A percentile compares a stretch with the other conserved stretches of the same genome.
Conservation (phyloP, 2,329 filamentous ascomycete genomes). For the Bretziella fagacearum region DNA sequence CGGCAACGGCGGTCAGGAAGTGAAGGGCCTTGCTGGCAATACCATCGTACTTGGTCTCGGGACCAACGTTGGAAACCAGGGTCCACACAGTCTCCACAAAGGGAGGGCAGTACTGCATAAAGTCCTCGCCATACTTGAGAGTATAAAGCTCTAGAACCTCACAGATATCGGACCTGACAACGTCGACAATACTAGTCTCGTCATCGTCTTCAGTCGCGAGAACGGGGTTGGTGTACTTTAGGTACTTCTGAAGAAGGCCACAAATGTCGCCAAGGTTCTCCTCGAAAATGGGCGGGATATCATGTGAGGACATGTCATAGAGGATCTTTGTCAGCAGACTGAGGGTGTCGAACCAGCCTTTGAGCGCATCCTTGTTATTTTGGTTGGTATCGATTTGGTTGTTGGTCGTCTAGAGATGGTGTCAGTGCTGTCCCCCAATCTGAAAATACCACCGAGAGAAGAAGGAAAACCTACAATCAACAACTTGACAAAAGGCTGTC, state of each 20-base stretch:
- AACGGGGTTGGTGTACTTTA: slow-evolving; percentile 72
- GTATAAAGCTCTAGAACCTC: slow-evolving; percentile 79
- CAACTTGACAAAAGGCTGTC: slow-evolving; percentile 63
- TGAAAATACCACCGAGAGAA: background rate
- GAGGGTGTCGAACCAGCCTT: slow-evolving; percentile 66
- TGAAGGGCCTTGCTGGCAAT: slow-evolving; percentile 88
- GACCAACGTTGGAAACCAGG: slow-evolving; percentile 68
- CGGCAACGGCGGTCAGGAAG: slow-evolving; percentile 80
- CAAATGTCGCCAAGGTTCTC: slow-evolving; percentile 67
- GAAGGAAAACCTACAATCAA: slow-evolving; percentile 40
- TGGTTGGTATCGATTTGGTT: slow-evolving; percentile 56
- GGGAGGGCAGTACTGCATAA: slow-evolving; percentile 58
- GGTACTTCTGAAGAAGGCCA: slow-evolving; percentile 74
- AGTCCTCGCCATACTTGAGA: slow-evolving; percentile 90
- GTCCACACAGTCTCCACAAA: slow-evolving; percentile 89
- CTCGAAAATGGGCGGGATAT: slow-evolving; percentile 88
- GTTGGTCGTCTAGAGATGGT: slow-evolving; percentile 41
- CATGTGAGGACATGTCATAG: slow-evolving; percentile 94
- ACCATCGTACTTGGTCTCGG: slow-evolving; percentile 83
- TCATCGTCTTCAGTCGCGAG: slow-evolving; percentile 76
- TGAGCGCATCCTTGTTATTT: slow-evolving; percentile 55
- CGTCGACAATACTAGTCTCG: slow-evolving; percentile 70
- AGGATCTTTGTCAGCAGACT: slow-evolving; percentile 83
- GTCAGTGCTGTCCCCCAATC: slow-evolving; percentile 15
- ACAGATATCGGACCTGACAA: slow-evolving; percentile 84